These are phyloP conservation scores for Ascocoryne sarcoides DNA, from an alignment of 2,329 filamentous ascomycete species.

Conservation along the genomic window DNA sequence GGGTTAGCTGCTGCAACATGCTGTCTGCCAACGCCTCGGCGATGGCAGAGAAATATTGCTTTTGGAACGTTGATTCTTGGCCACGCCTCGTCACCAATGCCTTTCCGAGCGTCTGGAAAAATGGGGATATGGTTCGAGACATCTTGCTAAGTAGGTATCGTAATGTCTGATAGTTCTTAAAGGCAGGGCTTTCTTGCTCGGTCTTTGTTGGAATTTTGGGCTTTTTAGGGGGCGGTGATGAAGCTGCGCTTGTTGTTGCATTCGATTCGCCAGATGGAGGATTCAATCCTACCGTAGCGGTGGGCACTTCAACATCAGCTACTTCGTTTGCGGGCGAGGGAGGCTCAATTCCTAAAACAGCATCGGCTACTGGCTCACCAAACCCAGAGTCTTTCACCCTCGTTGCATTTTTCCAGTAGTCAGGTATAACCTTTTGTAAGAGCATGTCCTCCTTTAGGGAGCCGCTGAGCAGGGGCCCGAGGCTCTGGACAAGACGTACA, in stretches of 20 bases:
- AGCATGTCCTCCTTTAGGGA: slow-evolving; percentile 80
- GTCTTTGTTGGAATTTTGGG: slow-evolving; percentile 34
- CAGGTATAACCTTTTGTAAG: slow-evolving; percentile 64
- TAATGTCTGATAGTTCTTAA: slow-evolving; percentile 72
- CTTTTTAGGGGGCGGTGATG: slow-evolving; percentile 4
- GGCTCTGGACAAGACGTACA: slow-evolving; percentile 58
- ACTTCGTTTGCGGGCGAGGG: slow-evolving; percentile 3
- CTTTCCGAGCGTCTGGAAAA: slow-evolving; percentile 81
- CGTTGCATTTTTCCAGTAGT: slow-evolving; percentile 42
- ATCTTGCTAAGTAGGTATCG: slow-evolving; percentile 70
- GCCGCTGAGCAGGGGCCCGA: slow-evolving; percentile 70
- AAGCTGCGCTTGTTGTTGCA: background rate
- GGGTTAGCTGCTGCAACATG: slow-evolving; percentile 56
- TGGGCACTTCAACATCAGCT: slow-evolving; percentile 1
- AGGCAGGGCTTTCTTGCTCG: slow-evolving; percentile 36
- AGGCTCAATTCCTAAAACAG: slow-evolving; percentile 9
- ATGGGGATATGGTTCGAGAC: slow-evolving; percentile 69
- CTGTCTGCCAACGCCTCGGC: slow-evolving; percentile 62
- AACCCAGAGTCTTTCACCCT: slow-evolving; percentile 19
- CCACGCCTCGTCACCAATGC: slow-evolving; percentile 67
- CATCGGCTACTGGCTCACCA: slow-evolving; percentile 12
- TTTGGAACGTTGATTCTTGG: slow-evolving; percentile 49
- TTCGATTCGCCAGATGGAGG: slow-evolving; percentile 2
- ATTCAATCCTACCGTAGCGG: background rate
- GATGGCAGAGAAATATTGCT: slow-evolving; percentile 43